Conservation (phyloP, 306 rosid genomes). For the Rosa chinensis region DNA sequence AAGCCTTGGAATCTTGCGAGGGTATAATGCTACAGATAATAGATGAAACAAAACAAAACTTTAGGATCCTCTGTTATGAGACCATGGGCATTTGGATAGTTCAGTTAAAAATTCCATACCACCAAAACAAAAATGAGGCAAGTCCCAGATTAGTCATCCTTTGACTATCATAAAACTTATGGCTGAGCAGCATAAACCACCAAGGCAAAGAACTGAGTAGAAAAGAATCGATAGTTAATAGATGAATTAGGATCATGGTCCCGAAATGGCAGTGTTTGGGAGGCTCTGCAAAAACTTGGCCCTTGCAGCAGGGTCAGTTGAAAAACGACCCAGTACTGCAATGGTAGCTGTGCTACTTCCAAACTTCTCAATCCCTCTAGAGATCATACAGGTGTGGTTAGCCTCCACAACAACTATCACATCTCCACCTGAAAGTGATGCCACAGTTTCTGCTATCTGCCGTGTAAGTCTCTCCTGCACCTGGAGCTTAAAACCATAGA, state of each 20-base stretch:
- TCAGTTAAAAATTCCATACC: neutral
- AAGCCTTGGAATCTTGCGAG: constrained; percentile 14
- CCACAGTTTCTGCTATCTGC: constrained; percentile 86
- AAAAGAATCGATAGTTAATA: constrained; percentile 12
- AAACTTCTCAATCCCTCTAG: constrained; percentile 88
- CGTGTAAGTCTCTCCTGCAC: constrained; percentile 96
- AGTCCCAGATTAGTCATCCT: neutral
- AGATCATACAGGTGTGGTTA: constrained; percentile 92
- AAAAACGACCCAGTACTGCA: constrained; percentile 71
- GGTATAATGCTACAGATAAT: constrained; percentile 17
- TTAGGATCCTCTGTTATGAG: neutral
- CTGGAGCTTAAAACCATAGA: constrained; percentile 94
- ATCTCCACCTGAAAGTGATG: constrained; percentile 71
- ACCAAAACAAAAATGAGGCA: constrained; percentile 6
- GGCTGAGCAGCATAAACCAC: neutral
- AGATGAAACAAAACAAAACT: constrained; percentile 17
- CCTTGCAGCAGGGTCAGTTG: constrained; percentile 54
- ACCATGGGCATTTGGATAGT: neutral
- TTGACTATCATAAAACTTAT: neutral
- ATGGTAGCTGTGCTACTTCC: constrained; percentile 93
- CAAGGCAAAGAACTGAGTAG: neutral
- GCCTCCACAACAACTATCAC: constrained; percentile 94
- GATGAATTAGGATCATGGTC: constrained; percentile 30
- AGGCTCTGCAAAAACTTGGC: constrained; percentile 75
- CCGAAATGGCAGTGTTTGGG: constrained; percentile 43